Base-by-base conservation (phyloP, 768 basidiomycete species). In the Collybia nuda region DNA sequence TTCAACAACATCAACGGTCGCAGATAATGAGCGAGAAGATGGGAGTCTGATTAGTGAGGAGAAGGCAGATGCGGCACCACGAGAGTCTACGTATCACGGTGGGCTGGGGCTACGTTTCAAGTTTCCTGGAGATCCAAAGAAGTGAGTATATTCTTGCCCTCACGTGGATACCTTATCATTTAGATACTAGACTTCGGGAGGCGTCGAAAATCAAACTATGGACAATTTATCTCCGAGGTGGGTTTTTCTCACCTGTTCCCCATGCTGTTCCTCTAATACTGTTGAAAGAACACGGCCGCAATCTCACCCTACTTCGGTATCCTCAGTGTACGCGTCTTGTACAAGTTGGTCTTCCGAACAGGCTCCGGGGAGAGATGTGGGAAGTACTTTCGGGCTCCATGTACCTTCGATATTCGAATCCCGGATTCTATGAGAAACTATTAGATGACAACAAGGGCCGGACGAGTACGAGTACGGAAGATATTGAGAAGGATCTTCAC, bases 401-500 rank as follows among this genome's bases (percentile, higher is more conserved):
- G 47, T 96, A 85, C 67, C 82, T 97, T 15, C 92, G 97, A 11
- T 93, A 87, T 61, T 76, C 83, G 40, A 87, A 94, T 55, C 93
- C 91, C 1, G 91, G 93, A 7, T 78, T 80, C 47, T 99, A 97
- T 64, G 77, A 82, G 11, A 74, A 76, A 6, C 75, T 98, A 14
- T 69, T 98, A 4, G 78, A 82, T 47, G 84, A 91, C 46, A 85
- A 93, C 65, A 76, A 78, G 52, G 94, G 92, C 6, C 80, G 84
- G 51, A 86, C 82, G 18, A 93, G 79, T 44, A 89, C 89, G 7
- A 93, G 93, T 56, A 96, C 95, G 1, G 97, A 99, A 63, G 97
- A 99, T 64, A 99, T 99, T 38, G 97, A 98, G 74, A 99, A 99
- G 67, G 97, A 99, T 66, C 69, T 99, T 22, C 95, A 97, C 67